These are phyloP conservation scores for Lasiodiplodia sp. DNA, from an alignment of 2,329 filamentous ascomycete species.

Conservation along the genomic window DNA sequence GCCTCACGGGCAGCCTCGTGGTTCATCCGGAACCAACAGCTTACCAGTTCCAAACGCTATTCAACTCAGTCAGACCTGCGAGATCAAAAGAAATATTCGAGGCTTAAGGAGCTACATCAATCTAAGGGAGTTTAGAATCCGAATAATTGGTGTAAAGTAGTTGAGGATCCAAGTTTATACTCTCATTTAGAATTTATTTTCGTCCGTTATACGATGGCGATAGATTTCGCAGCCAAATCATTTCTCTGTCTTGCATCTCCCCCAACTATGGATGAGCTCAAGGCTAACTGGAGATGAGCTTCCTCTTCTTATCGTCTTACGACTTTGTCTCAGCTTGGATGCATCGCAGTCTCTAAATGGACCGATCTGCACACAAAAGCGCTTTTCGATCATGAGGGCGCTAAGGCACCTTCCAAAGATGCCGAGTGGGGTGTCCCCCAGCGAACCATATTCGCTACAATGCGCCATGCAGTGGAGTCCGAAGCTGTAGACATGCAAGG, in stretches of 20 bases:
- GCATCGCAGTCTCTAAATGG: too few species aligned
- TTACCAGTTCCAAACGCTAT: neutral
- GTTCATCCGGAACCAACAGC: neutral
- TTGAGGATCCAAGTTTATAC: too few species aligned
- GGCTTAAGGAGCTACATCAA: neutral
- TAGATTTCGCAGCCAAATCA: too few species aligned
- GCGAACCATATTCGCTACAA: neutral
- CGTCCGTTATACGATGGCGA: too few species aligned
- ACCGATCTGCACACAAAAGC: too few species aligned
- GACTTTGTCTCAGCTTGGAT: too few species aligned
- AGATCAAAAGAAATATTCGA: neutral
- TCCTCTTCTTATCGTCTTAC: too few species aligned
- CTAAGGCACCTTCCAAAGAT: neutral
- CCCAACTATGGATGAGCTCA: too few species aligned
- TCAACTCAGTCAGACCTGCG: neutral
- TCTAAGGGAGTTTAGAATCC: neutral
- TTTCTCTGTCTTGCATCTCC: too few species aligned
- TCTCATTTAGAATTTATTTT: too few species aligned
- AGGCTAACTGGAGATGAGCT: too few species aligned
- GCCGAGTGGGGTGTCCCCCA: neutral
- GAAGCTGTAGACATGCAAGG: constrained; percentile 1
- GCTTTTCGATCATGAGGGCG: neutral
- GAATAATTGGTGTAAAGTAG: too few species aligned
- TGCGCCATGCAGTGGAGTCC: neutral
- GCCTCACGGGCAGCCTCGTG: neutral